Evolutionary conservation across 2,329 filamentous ascomycete genomes (phyloP), one percentile per base, ranked within the genome.

Genomic region (Acrocalymma vagum): DNA sequence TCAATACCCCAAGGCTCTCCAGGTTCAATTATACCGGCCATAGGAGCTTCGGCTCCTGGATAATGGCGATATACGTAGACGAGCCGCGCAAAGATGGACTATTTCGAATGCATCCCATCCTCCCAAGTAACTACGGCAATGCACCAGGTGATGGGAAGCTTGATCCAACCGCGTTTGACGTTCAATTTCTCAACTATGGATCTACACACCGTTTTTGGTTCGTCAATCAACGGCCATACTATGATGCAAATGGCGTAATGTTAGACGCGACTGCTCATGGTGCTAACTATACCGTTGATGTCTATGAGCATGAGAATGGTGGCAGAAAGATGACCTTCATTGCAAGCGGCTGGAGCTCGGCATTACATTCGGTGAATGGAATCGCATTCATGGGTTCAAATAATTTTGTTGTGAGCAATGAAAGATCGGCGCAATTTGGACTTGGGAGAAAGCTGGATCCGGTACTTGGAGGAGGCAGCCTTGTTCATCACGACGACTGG

Each of bases 51-150:
- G 38, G 47, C 10, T 48, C 48, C 0, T 18, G 38, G 16, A 25
- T 51, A 11, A 48, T 41, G 37, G 48, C 48, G 11, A 30, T 51
- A 9, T 48, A 51, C 32, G 42, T 51, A 17, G 48, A 51, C 21
- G 22, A 44, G 16, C 38, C 48, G n/a, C 21, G 21, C 10, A 30
- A 35, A 25, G 23, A 44, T 17, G 40, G 44, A n/a, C 27, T 36
- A 23, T 51, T 51, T 24, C 14, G 24, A 16, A 48, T 51, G 44
- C 44, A 51, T 18, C 37, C n/a, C 14, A 51, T 51, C 14, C 24
- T 26, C 16, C 43, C 44, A 7, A 36, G 21, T 4, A 14, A 11
- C 9, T 48, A 48, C 23, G 33, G 29, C 13, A 23, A 9, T 11
- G 27, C 4, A 16, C 22, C 36, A 7, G 48, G 48, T 6, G 48